Evolutionary conservation across 2,329 filamentous ascomycete species (phyloP).

Genomic region (Phyllosticta citrichinensis): DNA sequence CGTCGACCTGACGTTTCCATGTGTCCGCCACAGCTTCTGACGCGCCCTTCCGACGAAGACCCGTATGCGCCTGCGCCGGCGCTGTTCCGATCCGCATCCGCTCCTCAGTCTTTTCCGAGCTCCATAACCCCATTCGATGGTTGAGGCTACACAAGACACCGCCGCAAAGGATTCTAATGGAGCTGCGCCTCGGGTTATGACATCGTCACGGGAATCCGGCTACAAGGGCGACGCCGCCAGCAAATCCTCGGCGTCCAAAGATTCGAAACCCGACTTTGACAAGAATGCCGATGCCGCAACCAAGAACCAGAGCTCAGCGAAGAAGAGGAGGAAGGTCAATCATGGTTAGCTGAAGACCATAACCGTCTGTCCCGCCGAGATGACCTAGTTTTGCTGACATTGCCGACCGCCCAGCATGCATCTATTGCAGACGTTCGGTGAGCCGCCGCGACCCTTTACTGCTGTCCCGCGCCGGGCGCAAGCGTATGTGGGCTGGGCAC

Average conservation of each 20-base stretch:
- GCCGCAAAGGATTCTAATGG: slow-evolving; percentile 22
- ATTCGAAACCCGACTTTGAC: slow-evolving; percentile 14
- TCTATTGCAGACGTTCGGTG: slow-evolving; percentile 44
- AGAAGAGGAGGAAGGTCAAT: slow-evolving; percentile 46
- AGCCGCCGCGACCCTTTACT: slow-evolving; percentile 20
- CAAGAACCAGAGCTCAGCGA: slow-evolving; percentile 21
- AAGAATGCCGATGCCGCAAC: background rate
- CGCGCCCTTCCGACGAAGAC: slow-evolving; percentile 8
- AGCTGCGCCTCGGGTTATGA: slow-evolving; percentile 24
- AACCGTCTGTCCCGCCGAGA: slow-evolving; percentile 17
- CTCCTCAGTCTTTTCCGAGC: slow-evolving; percentile 7
- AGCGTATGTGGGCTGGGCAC: background rate
- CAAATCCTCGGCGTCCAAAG: slow-evolving; percentile 13
- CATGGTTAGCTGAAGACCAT: slow-evolving; percentile 30
- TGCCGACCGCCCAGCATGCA: slow-evolving; percentile 31
- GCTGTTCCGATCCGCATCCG: slow-evolving; percentile 15
- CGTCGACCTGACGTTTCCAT: slow-evolving; percentile 3
- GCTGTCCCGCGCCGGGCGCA: background rate
- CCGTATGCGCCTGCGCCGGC: slow-evolving; percentile 10
- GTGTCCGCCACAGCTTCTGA: slow-evolving; percentile 5
- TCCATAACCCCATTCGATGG: slow-evolving; percentile 25
- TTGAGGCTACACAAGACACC: slow-evolving; percentile 24
- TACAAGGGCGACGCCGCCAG: slow-evolving; percentile 19
- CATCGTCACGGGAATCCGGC: slow-evolving; percentile 20
- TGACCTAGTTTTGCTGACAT: slow-evolving; percentile 19